These are phyloP conservation scores for Tolypocladium nubicola DNA, from an alignment of 2,329 filamentous ascomycete species.

Conservation along the genomic window DNA sequence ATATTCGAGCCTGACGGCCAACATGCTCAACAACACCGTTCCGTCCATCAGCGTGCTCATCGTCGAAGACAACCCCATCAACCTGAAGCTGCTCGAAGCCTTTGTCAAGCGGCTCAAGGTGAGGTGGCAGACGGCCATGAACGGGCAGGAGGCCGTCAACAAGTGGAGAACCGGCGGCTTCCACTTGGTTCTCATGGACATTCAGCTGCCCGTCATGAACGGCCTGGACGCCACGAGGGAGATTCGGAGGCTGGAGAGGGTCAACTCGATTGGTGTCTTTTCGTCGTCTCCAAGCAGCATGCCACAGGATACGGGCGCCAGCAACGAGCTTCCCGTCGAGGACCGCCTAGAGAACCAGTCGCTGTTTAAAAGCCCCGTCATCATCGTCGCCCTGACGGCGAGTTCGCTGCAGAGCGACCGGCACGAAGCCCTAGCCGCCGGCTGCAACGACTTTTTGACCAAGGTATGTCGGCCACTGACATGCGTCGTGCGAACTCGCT, in stretches of 20 bases:
- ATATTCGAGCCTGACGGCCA: constrained; percentile 32
- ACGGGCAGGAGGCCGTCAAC: constrained; percentile 81
- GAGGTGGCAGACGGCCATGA: constrained; percentile 93
- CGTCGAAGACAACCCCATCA: constrained; percentile 98
- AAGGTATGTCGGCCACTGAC: constrained; percentile 51
- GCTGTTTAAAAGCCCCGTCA: constrained; percentile 91
- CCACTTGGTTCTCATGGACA: constrained; percentile 96
- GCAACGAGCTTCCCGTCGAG: constrained; percentile 18
- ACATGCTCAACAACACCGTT: constrained; percentile 68
- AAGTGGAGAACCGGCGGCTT: constrained; percentile 93
- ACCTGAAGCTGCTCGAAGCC: constrained; percentile 82
- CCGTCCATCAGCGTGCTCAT: constrained; percentile 96
- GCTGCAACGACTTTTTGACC: constrained; percentile 96
- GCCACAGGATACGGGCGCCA: constrained; percentile 27
- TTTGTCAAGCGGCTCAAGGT: constrained; percentile 96
- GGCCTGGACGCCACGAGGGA: constrained; percentile 91
- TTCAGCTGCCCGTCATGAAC: constrained; percentile 93
- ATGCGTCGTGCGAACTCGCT: background rate
- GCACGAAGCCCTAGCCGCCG: constrained; percentile 86
- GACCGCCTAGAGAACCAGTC: constrained; percentile 55
- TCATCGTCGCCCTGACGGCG: constrained; percentile 93
- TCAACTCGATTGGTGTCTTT: constrained; percentile 91
- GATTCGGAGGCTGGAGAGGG: constrained; percentile 77
- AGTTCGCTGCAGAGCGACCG: constrained; percentile 91
- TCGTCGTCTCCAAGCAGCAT: constrained; percentile 52